Conservation (phyloP, 305 asterid genomes). For the Ilex paraguariensis region DNA sequence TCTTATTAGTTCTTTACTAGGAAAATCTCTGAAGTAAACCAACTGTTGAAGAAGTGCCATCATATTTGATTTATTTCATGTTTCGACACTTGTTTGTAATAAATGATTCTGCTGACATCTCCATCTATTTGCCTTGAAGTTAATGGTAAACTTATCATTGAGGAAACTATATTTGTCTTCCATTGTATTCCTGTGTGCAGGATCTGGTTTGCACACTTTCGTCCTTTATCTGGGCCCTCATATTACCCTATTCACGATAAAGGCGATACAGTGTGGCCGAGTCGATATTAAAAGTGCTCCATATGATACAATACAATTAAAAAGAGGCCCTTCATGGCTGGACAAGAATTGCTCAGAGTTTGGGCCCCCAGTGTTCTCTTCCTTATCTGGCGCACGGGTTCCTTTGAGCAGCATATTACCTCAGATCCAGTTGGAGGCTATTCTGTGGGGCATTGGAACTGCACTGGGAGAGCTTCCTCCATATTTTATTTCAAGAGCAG, state of each 20-base stretch:
- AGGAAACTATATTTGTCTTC: slow-evolving; percentile 5
- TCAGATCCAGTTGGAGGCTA: slow-evolving; percentile 82
- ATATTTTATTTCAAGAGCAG: slow-evolving; percentile 91
- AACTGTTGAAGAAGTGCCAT: too few species aligned
- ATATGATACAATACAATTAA: slow-evolving; percentile 81
- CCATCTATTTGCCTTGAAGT: too few species aligned
- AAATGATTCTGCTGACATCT: too few species aligned
- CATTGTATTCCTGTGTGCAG: slow-evolving; percentile 28
- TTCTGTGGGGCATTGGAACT: slow-evolving; percentile 88
- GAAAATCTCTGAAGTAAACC: too few species aligned
- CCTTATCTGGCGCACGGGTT: slow-evolving; percentile 49
- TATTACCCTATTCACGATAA: slow-evolving; percentile 80
- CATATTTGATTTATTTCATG: too few species aligned
- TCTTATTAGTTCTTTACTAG: too few species aligned
- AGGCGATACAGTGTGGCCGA: slow-evolving; percentile 87
- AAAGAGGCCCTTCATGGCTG: slow-evolving; percentile 70
- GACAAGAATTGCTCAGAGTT: slow-evolving; percentile 69
- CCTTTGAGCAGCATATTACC: slow-evolving; percentile 78
- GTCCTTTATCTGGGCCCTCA: slow-evolving; percentile 94
- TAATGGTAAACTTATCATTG: neutral
- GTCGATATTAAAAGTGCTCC: slow-evolving; percentile 84
- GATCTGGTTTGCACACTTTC: slow-evolving; percentile 90
- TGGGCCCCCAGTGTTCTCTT: slow-evolving; percentile 58
- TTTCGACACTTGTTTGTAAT: too few species aligned
- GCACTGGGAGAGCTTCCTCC: slow-evolving; percentile 99